phyloP scores from a whole-genome alignment of 345 rosid species.

The Reutealis trisperma region DNA sequence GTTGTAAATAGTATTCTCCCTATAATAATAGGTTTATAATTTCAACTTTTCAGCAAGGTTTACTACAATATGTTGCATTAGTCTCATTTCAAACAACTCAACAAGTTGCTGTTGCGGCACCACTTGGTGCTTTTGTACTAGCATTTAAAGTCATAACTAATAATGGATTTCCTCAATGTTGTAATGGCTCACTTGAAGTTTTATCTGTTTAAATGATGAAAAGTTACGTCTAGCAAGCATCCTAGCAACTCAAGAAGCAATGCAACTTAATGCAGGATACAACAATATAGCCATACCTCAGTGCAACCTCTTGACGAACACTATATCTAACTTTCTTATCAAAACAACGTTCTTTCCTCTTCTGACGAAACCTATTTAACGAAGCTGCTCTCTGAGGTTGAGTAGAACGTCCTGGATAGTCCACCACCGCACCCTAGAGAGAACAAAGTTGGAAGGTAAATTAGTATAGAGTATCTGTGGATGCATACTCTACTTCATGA shows the following conservation, averaged over 20 bases:
- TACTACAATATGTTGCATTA: not conserved
- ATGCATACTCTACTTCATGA: not conserved
- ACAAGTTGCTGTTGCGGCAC: not conserved
- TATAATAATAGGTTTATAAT: not conserved
- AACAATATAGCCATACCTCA: slow-evolving; percentile 50
- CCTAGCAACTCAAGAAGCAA: not conserved
- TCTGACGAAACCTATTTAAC: slow-evolving; percentile 81
- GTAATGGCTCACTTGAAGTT: not conserved
- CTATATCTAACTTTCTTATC: slow-evolving; percentile 93
- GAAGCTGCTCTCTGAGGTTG: slow-evolving; percentile 92
- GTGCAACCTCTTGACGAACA: slow-evolving; percentile 97
- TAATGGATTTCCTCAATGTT: not conserved
- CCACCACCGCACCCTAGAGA: slow-evolving; percentile 47
- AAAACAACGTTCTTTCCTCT: slow-evolving; percentile 89
- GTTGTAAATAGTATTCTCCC: not conserved
- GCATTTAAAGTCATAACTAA: not conserved
- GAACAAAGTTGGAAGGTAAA: not conserved
- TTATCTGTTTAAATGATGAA: not conserved
- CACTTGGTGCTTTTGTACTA: not conserved
- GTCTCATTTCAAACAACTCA: not conserved
- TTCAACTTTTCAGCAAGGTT: not conserved
- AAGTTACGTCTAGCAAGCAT: not conserved
- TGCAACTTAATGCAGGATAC: not conserved
- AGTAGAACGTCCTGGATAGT: slow-evolving; percentile 61
- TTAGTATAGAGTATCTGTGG: not conserved